These are phyloP conservation scores for Botrytis tulipae DNA, from an alignment of 2,329 filamentous ascomycete species.

Conservation along the genomic window DNA sequence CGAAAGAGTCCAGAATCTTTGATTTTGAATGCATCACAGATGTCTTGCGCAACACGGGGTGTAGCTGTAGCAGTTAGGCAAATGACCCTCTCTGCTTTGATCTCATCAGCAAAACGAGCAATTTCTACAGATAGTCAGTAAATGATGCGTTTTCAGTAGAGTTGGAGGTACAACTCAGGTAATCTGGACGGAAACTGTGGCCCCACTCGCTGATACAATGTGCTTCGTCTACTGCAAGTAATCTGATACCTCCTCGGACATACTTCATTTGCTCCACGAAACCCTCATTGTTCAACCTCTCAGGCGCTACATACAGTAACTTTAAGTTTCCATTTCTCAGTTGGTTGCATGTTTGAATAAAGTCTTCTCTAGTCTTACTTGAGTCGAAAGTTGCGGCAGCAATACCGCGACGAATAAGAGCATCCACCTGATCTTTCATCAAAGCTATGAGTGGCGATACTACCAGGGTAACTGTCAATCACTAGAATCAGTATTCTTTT, in stretches of 20 bases:
- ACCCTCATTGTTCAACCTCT: conserved; percentile 59
- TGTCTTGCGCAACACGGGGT: conserved; percentile 53
- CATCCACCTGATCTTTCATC: conserved; percentile 62
- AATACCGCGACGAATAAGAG: conserved; percentile 49
- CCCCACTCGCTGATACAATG: conserved; percentile 60
- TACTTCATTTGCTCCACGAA: conserved; percentile 56
- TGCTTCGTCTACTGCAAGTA: conserved; percentile 58
- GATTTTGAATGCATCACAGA: conserved; percentile 53
- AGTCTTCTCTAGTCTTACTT: conserved; percentile 47
- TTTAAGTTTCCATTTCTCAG: conserved; percentile 49
- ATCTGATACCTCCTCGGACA: conserved; percentile 53
- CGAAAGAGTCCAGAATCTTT: conserved; percentile 51
- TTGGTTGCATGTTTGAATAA: conserved; percentile 45
- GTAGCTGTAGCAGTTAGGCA: conserved; percentile 61
- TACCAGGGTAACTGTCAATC: conserved; percentile 47
- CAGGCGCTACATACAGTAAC: conserved; percentile 58
- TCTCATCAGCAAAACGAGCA: conserved; percentile 54
- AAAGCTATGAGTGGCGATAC: conserved; percentile 56
- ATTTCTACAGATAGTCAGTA: conserved; percentile 39
- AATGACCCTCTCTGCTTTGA: conserved; percentile 56
- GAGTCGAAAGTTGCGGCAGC: conserved; percentile 56
- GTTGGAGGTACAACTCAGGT: conserved; percentile 43
- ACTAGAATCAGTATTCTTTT: not conserved
- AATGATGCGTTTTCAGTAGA: not conserved
- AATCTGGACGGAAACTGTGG: conserved; percentile 51